Base-by-base conservation (phyloP, 2,329 filamentous ascomycete species). In the Penicillium sp. region DNA sequence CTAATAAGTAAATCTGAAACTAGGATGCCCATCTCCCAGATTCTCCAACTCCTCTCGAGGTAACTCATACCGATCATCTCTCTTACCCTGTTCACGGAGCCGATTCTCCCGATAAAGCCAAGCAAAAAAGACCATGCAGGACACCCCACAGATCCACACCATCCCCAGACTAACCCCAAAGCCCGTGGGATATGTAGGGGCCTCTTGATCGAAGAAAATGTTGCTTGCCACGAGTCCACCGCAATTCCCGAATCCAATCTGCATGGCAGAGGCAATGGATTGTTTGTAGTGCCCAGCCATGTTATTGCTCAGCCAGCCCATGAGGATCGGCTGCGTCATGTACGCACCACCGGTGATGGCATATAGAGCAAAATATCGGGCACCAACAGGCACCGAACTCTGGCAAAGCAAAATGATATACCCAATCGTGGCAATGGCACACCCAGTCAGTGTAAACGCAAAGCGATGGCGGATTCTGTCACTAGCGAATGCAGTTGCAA, bases 261-360 rank as follows among this genome's bases (percentile, higher is more conserved):
- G 74, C 50, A 80, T 69, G 13, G 77, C 78, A 16, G 76, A 70
- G 5, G 73, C 71, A 23, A 82, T 70, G 0, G 72, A 69, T 14
- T 77, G 72, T 65, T 82, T 82, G 61, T 79, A 81, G 58, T 80
- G 77, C 1, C 78, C 78, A 0, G 70, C 73, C 53, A 80, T 70
- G 52, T 78, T 78, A 58, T 82, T 81, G 46, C 71, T 72, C 18
- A 82, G 65, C 79, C 79, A 83, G 6, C 71, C 75, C 22, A 82
- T 65, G 1, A 72, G 69, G 34, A 82, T 72, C 1, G 79, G 78
- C 49, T 78, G 76, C 3, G 74, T 73, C 41, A 77, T 75, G 57
- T 76, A 81, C 1, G 74, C 74, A 13, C 79, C 78, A 6, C 68
- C 67, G 2, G 77, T 75, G 55, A 81, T 65, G 35, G 80, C 69